Base-by-base conservation (phyloP, 2,329 filamentous ascomycete species). In the Cladosporium sp. region DNA sequence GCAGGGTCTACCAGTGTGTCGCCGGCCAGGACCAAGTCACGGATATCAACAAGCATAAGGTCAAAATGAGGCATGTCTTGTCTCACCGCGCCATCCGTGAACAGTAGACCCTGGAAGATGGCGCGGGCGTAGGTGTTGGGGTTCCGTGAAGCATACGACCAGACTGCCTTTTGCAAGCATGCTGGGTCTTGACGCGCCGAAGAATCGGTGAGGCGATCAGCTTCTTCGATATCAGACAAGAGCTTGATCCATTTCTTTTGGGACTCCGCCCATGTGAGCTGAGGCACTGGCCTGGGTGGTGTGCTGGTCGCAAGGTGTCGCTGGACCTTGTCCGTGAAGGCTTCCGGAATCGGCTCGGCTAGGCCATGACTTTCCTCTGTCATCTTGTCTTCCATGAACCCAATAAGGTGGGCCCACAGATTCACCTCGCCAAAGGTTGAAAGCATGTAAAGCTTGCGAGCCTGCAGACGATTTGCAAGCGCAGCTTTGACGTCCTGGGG, bases 271-370 rank as follows among this genome's bases (percentile, higher is more conserved):
- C 88, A 86, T 20, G 80, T 81, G 2, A 91, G 74, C 47, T 89
- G 79, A 9, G 96, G 88, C 60, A 96, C 92, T 0, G 92, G 91
- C 7, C 92, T 81, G 7, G 93, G 93, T 3, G 93, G 93, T 61
- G 96, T 91, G 0, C 90, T 96, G 59, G 90, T 96, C 1, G 93
- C 91, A 27, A 99, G 76, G 56, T 86, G 86, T n/a, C 91, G 81
- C 65, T 99, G 93, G 32, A 97, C 79, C 64, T 96, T 95, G 19
- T 83, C 82, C 60, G 89, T 96, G 67, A 96, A 97, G 0, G 91
- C 83, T n/a, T 84, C 83, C 0, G 84, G 79, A 0, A 95, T 82
- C 0, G 80, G 68, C 44, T 77, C 82, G 0, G 82, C 86, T 2
- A 92, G 68, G 1, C 69, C 59, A 49, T 85, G 79, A 1, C 85